Conservation (phyloP, 352 stramenopile species). For the Phytopythium oedochilum region DNA sequence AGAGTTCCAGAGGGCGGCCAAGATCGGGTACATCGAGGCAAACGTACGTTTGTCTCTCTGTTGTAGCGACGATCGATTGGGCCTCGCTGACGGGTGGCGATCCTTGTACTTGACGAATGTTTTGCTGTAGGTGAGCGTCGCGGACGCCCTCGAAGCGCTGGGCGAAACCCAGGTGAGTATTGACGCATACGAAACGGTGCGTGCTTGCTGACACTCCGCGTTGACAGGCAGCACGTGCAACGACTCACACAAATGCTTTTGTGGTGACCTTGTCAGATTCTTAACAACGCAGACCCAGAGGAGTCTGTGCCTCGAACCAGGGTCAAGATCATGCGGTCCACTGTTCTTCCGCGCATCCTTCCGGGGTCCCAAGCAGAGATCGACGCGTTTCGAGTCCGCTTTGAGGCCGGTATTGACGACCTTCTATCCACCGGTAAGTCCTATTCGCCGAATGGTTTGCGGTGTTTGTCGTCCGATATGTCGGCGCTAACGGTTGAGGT, state of each 20-base stretch:
- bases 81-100: background rate
- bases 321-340: slow-evolving; percentile 56
- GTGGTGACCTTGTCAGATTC: slow-evolving; percentile 27
- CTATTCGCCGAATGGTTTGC: background rate
- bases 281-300: slow-evolving; percentile 14
- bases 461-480: background rate
- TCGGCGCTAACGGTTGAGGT: background rate
- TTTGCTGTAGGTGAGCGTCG: slow-evolving; percentile 39
- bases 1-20: slow-evolving; percentile 44
- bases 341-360: slow-evolving; percentile 58
- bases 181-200: slow-evolving; percentile 43
- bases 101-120: background rate
- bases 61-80: background rate
- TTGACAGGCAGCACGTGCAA: too few relatives aligned
- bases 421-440: slow-evolving; percentile 32
- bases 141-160: slow-evolving; percentile 49
- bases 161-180: slow-evolving; percentile 53
- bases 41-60: slow-evolving; percentile 24
- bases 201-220: too few relatives aligned
- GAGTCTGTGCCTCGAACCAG: slow-evolving; percentile 22
- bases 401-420: slow-evolving; percentile 33
- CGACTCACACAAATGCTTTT: too few relatives aligned
- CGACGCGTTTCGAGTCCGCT: slow-evolving; percentile 31
- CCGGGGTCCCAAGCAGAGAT: slow-evolving; percentile 47
- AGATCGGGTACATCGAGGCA: slow-evolving; percentile 33